Evolutionary conservation across 352 stramenopile genomes (phyloP).

Genomic region (Achlya hypogyna): DNA sequence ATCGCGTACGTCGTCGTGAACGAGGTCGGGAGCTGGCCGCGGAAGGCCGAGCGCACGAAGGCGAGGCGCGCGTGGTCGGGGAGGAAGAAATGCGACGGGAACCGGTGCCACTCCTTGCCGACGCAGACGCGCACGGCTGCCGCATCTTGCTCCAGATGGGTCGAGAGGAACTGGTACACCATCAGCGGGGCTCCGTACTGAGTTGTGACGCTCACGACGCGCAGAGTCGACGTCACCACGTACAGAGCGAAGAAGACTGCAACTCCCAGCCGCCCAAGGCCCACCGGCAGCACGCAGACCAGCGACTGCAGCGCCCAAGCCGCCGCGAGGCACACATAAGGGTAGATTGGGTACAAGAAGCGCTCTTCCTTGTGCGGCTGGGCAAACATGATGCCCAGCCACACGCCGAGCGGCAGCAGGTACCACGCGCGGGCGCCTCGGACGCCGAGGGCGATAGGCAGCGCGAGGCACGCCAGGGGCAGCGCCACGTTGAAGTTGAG

Average conservation of each 20-base stretch:
- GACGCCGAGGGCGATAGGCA: constrained; percentile 25
- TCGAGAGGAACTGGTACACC: constrained; percentile 61
- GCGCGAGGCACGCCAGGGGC: constrained; percentile 49
- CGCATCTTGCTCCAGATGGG: constrained; percentile 38
- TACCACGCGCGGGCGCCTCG: constrained; percentile 26
- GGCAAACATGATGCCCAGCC: constrained; percentile 88
- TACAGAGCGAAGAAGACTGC: constrained; percentile 41
- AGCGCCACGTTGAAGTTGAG: constrained; percentile 93
- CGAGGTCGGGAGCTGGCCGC: constrained; percentile 88
- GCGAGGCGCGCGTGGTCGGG: constrained; percentile 66
- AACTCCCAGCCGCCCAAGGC: constrained; percentile 23
- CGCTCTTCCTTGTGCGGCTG: constrained; percentile 98
- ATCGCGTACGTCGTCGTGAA: constrained; percentile 76
- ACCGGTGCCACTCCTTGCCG: constrained; percentile 97
- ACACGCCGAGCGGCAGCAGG: constrained; percentile 76
- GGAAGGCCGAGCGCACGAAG: constrained; percentile 91
- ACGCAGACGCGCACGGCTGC: constrained; percentile 77
- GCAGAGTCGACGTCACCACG: constrained; percentile 41
- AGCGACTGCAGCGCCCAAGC: constrained; percentile 59
- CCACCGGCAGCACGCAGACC: constrained; percentile 26
- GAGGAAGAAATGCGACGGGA: constrained; percentile 95
- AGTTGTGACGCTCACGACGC: constrained; percentile 50
- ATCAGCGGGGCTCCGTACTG: constrained; percentile 64
- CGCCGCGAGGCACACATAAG: constrained; percentile 76
- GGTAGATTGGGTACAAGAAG: constrained; percentile 95